phyloP scores from a whole-genome alignment of 495 filamentous ascomycete species.

The Talaromyces trachyspermus region DNA sequence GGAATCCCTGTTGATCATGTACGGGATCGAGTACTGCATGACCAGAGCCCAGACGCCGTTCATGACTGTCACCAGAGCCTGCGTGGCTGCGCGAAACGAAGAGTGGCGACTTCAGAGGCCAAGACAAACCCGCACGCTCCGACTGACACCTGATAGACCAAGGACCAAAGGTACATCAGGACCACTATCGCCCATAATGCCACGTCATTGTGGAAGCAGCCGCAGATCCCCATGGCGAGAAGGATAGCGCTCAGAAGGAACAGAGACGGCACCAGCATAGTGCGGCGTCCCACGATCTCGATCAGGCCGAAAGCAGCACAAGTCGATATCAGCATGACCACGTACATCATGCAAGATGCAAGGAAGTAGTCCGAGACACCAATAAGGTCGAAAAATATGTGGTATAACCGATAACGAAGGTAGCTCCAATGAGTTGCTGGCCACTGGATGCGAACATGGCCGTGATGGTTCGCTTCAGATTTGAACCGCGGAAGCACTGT shows the following conservation, averaged over 20 bases:
- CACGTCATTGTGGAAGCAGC: background rate
- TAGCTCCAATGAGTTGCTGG: background rate
- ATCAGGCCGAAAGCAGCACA: background rate
- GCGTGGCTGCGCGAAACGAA: background rate
- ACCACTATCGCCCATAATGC: background rate
- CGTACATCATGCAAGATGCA: background rate
- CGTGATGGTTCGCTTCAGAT: background rate
- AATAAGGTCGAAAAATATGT: background rate
- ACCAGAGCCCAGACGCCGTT: slow-evolving; percentile 7
- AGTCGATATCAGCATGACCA: background rate
- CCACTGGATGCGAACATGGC: background rate
- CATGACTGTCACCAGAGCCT: slow-evolving; percentile 8
- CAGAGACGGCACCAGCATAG: background rate
- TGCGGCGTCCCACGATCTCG: background rate
- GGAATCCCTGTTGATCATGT: slow-evolving; percentile 57
- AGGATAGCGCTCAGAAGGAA: background rate
- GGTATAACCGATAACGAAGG: background rate
- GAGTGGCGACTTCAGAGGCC: background rate
- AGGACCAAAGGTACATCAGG: background rate
- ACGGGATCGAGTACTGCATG: slow-evolving; percentile 44
- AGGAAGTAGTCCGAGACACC: background rate
- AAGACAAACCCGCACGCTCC: background rate
- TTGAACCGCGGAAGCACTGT: background rate
- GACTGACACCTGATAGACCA: background rate
- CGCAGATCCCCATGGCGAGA: background rate